Evolutionary conservation across 495 filamentous ascomycete species (phyloP).

Genomic region (Jackrogersella multiformis): DNA sequence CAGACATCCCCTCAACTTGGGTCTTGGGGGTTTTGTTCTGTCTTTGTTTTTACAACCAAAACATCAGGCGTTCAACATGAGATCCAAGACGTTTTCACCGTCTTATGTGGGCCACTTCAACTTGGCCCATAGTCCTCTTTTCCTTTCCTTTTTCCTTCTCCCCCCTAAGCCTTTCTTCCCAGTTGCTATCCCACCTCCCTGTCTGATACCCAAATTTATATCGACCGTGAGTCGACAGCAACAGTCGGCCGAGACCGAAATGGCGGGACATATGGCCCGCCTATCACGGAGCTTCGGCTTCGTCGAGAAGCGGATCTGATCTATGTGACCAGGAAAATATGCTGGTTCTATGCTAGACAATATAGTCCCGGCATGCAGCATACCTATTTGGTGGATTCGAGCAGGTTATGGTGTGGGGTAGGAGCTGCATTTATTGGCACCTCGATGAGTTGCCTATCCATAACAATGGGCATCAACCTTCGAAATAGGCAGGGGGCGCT

Average conservation of each 20-base stretch:
- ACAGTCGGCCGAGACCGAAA: slow-evolving; percentile 17
- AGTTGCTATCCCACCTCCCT: background rate
- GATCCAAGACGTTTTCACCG: slow-evolving; percentile 74
- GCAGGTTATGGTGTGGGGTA: slow-evolving; percentile 3
- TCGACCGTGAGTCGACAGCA: background rate
- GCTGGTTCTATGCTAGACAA: slow-evolving; percentile 9
- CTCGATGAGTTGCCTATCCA: background rate
- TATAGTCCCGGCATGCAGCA: slow-evolving; percentile 9
- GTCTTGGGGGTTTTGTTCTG: slow-evolving; percentile 61
- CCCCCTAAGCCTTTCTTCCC: background rate
- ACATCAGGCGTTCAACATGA: slow-evolving; percentile 80
- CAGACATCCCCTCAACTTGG: slow-evolving; percentile 53
- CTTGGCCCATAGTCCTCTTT: slow-evolving; percentile 62
- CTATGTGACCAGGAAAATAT: slow-evolving; percentile 10
- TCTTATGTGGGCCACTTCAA: slow-evolving; percentile 74
- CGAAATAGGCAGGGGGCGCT: slow-evolving; percentile 6
- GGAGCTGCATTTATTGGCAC: slow-evolving; percentile 6
- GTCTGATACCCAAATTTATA: background rate
- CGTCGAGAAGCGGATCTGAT: slow-evolving; percentile 22
- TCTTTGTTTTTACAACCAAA: slow-evolving; percentile 86
- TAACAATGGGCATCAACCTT: background rate
- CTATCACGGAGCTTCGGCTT: slow-evolving; percentile 3
- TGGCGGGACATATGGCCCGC: background rate
- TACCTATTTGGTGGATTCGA: slow-evolving; percentile 2
- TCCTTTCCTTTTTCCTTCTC: slow-evolving; percentile 39